Evolutionary conservation across 352 stramenopile species (phyloP).

Genomic region (Phytophthora podocarpi): DNA sequence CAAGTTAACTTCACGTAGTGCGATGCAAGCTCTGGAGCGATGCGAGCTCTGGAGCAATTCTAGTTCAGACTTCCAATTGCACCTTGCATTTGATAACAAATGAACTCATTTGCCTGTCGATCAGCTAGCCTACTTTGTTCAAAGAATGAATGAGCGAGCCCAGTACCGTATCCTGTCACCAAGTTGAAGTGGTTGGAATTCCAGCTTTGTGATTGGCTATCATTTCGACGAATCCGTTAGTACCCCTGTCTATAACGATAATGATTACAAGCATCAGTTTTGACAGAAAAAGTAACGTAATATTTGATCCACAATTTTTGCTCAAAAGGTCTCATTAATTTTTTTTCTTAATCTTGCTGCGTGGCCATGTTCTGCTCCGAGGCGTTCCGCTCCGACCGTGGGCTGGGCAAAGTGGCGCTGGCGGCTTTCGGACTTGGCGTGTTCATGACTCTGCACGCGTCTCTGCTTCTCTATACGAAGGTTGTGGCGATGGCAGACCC

Average conservation of each 20-base stretch:
- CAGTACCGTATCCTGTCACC: no score
- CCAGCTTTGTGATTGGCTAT: background rate
- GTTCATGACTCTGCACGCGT: conserved; percentile 71
- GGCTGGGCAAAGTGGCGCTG: conserved; percentile 78
- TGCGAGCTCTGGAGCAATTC: no score
- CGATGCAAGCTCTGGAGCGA: no score
- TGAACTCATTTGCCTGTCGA: conserved; percentile 10
- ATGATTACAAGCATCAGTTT: background rate
- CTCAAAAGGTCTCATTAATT: background rate
- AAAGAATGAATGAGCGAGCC: no score
- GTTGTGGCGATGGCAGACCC: conserved; percentile 25
- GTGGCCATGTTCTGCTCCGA: conserved; percentile 64
- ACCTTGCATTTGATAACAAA: no score
- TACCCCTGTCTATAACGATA: background rate
- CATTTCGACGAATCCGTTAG: background rate
- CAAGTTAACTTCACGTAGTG: background rate
- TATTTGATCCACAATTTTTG: conserved; percentile 4
- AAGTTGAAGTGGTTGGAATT: background rate
- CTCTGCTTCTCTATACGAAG: conserved; percentile 45
- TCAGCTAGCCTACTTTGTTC: no score
- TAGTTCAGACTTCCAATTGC: no score
- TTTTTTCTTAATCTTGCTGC: background rate
- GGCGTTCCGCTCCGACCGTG: conserved; percentile 80
- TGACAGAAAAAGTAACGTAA: background rate
- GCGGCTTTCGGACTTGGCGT: conserved; percentile 77